phyloP scores from a whole-genome alignment of 139 green algal species.

The Asterochloris sp. region DNA sequence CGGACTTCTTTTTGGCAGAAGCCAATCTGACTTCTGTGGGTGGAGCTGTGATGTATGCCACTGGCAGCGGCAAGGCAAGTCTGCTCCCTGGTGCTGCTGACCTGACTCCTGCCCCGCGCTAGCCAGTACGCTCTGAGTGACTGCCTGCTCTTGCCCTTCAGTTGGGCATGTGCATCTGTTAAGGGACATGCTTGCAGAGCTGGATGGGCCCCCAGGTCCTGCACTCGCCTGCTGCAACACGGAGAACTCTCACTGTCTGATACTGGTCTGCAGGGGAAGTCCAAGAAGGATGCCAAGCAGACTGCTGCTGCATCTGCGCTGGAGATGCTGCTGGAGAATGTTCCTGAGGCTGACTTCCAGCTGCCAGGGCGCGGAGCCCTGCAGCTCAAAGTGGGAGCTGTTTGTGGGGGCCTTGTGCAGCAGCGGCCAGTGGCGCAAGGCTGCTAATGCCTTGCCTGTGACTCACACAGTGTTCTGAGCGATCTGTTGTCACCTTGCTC shows the following conservation, averaged over 20 bases:
- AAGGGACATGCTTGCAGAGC: neutral
- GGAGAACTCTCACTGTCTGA: neutral
- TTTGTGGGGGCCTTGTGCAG: no score
- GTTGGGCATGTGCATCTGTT: neutral
- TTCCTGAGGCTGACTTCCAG: slow-evolving; percentile 43
- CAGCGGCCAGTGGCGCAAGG: neutral
- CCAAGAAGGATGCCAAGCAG: slow-evolving; percentile 65
- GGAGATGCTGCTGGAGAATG: slow-evolving; percentile 44
- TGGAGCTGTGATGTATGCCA: slow-evolving; percentile 18
- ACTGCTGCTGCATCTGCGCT: slow-evolving; percentile 46
- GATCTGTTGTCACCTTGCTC: no score
- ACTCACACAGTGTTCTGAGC: no score
- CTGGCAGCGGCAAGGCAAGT: slow-evolving; percentile 15
- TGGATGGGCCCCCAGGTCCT: neutral
- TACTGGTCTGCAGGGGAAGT: slow-evolving; percentile 35
- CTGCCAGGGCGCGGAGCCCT: slow-evolving; percentile 21
- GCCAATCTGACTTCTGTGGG: slow-evolving; percentile 24
- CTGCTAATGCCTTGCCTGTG: neutral
- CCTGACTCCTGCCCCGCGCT: neutral
- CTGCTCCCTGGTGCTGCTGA: neutral
- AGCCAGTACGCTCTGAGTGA: no score
- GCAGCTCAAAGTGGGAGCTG: slow-evolving; percentile 4
- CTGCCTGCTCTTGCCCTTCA: no score
- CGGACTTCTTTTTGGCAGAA: slow-evolving; percentile 11
- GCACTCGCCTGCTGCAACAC: no score